Evolutionary conservation across 345 rosid species (phyloP).

Genomic region (Physaria fendleri): DNA sequence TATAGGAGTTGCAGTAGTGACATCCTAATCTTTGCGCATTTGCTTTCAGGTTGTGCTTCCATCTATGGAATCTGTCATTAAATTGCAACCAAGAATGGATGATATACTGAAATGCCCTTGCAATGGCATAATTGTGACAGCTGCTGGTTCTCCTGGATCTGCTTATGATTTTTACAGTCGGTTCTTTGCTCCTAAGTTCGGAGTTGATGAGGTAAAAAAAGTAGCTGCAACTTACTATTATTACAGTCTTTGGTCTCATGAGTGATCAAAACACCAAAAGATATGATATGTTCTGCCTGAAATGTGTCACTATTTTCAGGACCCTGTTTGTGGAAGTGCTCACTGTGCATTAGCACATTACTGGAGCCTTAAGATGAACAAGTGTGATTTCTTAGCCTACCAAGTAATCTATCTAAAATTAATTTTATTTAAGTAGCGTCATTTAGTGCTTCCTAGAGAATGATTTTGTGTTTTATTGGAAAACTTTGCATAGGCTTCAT

Average conservation of each 20-base stretch:
- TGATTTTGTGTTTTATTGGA: neutral
- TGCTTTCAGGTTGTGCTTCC: constrained; percentile 52
- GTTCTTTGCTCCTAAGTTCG: constrained; percentile 57
- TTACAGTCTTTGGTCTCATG: neutral
- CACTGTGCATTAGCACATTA: constrained; percentile 68
- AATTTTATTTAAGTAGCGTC: neutral
- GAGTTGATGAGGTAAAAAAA: constrained; percentile 54
- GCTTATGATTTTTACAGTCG: constrained; percentile 64
- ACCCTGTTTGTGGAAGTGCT: constrained; percentile 77
- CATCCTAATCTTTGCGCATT: neutral
- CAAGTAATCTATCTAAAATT: constrained; percentile 30
- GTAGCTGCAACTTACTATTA: neutral
- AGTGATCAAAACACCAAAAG: constrained; percentile 2
- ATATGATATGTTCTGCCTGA: neutral
- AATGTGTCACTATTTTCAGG: constrained; percentile 37
- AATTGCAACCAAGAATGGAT: constrained; percentile 46
- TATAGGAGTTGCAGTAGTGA: neutral
- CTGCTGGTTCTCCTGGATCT: constrained; percentile 45
- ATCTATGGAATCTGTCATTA: constrained; percentile 48
- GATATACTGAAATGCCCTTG: constrained; percentile 47
- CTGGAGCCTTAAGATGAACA: constrained; percentile 65
- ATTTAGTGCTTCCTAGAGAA: neutral
- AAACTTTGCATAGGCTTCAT: constrained; percentile 47
- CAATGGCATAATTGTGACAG: constrained; percentile 52
- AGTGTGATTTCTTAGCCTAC: constrained; percentile 51